Conservation (phyloP, 805 yeast genomes). For the Spathaspora boniae region DNA sequence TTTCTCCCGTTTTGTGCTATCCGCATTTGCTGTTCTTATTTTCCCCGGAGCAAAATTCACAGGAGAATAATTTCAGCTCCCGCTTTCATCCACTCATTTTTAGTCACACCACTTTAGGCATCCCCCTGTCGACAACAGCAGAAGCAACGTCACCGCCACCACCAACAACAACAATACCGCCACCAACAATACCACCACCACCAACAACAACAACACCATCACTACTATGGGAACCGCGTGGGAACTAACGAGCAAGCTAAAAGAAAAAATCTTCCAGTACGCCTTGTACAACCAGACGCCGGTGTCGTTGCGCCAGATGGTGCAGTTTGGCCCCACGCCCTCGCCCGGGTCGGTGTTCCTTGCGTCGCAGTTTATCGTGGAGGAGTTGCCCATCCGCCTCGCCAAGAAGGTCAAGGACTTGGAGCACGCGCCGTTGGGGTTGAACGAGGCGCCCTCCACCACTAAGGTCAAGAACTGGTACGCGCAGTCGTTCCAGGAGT, state of each 20-base stretch:
- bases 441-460: conserved; percentile 71
- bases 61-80: too few species aligned
- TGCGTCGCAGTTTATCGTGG: conserved; percentile 80
- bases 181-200: too few species aligned
- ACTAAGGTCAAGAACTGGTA: conserved; percentile 82
- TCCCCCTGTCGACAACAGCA: too few species aligned
- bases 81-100: too few species aligned
- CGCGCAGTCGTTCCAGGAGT: conserved; percentile 83
- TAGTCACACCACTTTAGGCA: too few species aligned
- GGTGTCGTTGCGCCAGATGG: conserved; percentile 84
- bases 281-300: conserved; percentile 81
- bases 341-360: conserved; percentile 74
- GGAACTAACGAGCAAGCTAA: conserved; percentile 48
- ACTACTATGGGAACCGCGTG: conserved; percentile 49
- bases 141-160: too few species aligned
- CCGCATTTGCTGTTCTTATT: too few species aligned
- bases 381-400: conserved; percentile 81
- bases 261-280: conserved; percentile 56
- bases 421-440: conserved; percentile 73
- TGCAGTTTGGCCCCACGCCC: conserved; percentile 81
- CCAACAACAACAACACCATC: too few species aligned
- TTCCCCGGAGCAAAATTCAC: too few species aligned
- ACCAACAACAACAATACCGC: too few species aligned
- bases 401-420: conserved; percentile 85
- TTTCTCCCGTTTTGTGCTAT: neutral